phyloP scores from a whole-genome alignment of 805 yeast species.

The Ogataea minuta region DNA sequence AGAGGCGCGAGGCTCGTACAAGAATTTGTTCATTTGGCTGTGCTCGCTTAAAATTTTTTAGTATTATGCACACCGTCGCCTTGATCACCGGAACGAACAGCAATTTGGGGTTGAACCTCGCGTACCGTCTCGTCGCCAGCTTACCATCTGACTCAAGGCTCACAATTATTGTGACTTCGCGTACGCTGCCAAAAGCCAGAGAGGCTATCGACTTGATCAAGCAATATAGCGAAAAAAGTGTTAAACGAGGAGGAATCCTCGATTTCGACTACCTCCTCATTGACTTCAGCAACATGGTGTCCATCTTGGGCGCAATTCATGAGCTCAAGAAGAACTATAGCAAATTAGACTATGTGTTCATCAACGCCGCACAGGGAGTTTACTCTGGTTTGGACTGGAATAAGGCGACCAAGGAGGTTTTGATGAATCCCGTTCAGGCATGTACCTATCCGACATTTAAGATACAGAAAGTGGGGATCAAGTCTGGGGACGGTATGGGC shows the following conservation, averaged over 20 bases:
- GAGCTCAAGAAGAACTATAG: conserved; percentile 64
- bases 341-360: conserved; percentile 72
- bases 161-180: conserved; percentile 83
- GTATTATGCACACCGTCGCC: conserved; percentile 26
- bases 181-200: conserved; percentile 82
- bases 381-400: conserved; percentile 86
- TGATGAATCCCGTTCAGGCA: conserved; percentile 67
- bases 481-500: conserved; percentile 77
- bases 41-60: conserved; percentile 2
- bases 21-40: too few species aligned
- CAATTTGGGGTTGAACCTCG: conserved; percentile 84
- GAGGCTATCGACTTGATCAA: conserved; percentile 65
- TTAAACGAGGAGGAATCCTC: conserved; percentile 51
- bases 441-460: conserved; percentile 89
- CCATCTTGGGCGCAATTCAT: conserved; percentile 69
- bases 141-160: conserved; percentile 52
- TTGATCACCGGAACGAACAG: conserved; percentile 42
- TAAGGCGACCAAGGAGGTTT: conserved; percentile 67
- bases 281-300: conserved; percentile 90
- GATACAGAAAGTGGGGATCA: conserved; percentile 74
- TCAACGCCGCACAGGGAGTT: conserved; percentile 89
- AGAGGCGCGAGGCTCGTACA: too few species aligned
- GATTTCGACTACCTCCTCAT: conserved; percentile 86
- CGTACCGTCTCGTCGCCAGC: conserved; percentile 69
- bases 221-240: conserved; percentile 35